These are phyloP conservation scores for Backusella mclennaniae DNA, from an alignment of 192 early-diverging fungal genomes.

Conservation along the genomic window DNA sequence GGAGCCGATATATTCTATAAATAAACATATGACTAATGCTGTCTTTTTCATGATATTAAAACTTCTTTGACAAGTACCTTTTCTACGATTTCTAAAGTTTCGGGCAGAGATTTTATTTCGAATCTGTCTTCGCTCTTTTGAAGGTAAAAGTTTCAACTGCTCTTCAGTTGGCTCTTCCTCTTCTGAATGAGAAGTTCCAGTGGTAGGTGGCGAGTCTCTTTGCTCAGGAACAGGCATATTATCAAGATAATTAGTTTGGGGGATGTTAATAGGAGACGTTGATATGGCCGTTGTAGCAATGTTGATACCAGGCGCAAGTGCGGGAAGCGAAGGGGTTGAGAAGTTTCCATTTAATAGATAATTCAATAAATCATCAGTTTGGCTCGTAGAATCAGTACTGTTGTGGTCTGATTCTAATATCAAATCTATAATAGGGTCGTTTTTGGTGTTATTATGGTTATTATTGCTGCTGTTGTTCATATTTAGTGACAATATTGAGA, in stretches of 20 bases:
- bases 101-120: slow-evolving; percentile 87
- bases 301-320: background rate
- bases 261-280: background rate
- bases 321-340: too few species aligned
- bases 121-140: slow-evolving; percentile 79
- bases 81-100: slow-evolving; percentile 82
- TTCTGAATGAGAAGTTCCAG: slow-evolving; percentile 10
- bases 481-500: background rate
- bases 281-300: background rate
- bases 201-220: background rate
- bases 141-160: slow-evolving; percentile 63
- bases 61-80: slow-evolving; percentile 47
- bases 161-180: slow-evolving; percentile 24
- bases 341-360: slow-evolving; percentile 7
- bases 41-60: background rate
- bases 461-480: background rate
- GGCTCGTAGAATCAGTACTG: background rate
- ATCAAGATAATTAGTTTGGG: background rate
- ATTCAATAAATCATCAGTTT: background rate
- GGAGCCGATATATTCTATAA: slow-evolving; percentile 33
- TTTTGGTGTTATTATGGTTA: background rate
- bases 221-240: background rate
- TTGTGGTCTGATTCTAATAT: background rate
- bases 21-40: slow-evolving; percentile 1
- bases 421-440: slow-evolving; percentile 7